A percentile compares a stretch with the other conserved stretches of the same genome.
Evolutionary conservation across 192 early-diverging fungal genomes (phyloP).

Genomic region (Coemansia sp.): DNA sequence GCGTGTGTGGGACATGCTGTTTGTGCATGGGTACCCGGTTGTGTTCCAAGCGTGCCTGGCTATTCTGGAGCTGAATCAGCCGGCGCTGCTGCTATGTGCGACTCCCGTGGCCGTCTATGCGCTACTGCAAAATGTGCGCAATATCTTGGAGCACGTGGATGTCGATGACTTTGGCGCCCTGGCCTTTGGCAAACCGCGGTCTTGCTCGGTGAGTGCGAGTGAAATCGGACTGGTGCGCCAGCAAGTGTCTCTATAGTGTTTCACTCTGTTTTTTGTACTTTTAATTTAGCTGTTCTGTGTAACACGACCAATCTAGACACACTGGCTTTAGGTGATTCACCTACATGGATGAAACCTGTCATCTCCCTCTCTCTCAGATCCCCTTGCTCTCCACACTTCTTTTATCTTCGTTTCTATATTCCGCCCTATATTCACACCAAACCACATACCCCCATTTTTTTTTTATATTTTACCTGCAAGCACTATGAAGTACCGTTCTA

Average conservation of each 20-base stretch:
- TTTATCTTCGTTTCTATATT: slow-evolving; percentile 3
- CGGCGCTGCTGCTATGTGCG: slow-evolving; percentile 51
- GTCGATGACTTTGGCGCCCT: slow-evolving; percentile 47
- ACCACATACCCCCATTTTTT: background rate
- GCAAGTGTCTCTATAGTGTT: slow-evolving; percentile 5
- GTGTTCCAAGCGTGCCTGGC: slow-evolving; percentile 58
- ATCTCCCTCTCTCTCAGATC: background rate
- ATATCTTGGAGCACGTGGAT: slow-evolving; percentile 39
- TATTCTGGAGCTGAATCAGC: slow-evolving; percentile 53
- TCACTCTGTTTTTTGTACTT: background rate
- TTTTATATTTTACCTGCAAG: background rate
- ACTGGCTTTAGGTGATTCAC: background rate
- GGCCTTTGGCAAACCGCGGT: slow-evolving; percentile 26
- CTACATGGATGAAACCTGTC: background rate
- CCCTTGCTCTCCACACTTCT: background rate
- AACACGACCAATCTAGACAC: background rate
- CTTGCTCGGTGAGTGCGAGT: slow-evolving; percentile 5
- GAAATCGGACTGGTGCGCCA: slow-evolving; percentile 26
- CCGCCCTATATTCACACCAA: background rate
- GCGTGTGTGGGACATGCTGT: slow-evolving; percentile 62
- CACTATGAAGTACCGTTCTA: slow-evolving; percentile 90
- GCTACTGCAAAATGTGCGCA: slow-evolving; percentile 55
- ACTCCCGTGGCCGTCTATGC: slow-evolving; percentile 51
- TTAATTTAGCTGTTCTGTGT: background rate
- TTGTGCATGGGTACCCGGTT: slow-evolving; percentile 55